Evolutionary conservation across 139 green algal species (phyloP).

Genomic region (Closterium sp.): DNA sequence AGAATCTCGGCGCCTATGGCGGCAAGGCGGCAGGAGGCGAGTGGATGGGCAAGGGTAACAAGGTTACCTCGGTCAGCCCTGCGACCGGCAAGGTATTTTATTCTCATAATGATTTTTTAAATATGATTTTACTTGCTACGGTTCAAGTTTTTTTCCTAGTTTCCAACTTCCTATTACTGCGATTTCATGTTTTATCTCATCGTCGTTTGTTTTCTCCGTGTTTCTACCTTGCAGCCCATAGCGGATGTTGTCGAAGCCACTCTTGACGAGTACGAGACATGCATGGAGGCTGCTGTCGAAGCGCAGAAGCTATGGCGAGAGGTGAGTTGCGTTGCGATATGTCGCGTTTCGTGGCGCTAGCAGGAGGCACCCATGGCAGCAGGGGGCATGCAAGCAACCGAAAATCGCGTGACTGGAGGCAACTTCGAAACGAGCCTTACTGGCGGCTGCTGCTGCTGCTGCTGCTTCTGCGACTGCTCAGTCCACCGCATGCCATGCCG

Average conservation of each 20-base stretch:
- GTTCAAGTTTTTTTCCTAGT: too few species aligned
- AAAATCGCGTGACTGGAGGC: neutral
- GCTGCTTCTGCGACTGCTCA: too few species aligned
- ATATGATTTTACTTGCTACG: too few species aligned
- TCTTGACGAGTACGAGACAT: constrained; percentile 20
- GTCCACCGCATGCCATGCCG: neutral
- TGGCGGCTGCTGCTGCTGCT: neutral
- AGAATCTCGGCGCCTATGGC: constrained; percentile 27
- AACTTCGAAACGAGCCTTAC: neutral
- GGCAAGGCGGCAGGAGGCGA: constrained; percentile 7
- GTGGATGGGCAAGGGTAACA: constrained; percentile 13
- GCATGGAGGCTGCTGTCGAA: constrained; percentile 2
- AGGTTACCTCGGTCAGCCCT: constrained; percentile 30
- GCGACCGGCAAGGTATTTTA: constrained; percentile 11
- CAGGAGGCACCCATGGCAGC: neutral
- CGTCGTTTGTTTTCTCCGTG: neutral
- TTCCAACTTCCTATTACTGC: neutral
- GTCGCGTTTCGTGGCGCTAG: neutral
- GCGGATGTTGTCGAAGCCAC: constrained; percentile 17
- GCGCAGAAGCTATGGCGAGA: constrained; percentile 19
- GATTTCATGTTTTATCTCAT: constrained; percentile 11
- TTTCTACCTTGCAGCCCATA: constrained; percentile 12
- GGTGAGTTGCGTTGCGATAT: neutral
- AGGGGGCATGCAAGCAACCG: neutral
- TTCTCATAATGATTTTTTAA: too few species aligned